These are phyloP conservation scores for Coprinopsis sp. DNA, from an alignment of 768 basidiomycete species.

Conservation along the genomic window DNA sequence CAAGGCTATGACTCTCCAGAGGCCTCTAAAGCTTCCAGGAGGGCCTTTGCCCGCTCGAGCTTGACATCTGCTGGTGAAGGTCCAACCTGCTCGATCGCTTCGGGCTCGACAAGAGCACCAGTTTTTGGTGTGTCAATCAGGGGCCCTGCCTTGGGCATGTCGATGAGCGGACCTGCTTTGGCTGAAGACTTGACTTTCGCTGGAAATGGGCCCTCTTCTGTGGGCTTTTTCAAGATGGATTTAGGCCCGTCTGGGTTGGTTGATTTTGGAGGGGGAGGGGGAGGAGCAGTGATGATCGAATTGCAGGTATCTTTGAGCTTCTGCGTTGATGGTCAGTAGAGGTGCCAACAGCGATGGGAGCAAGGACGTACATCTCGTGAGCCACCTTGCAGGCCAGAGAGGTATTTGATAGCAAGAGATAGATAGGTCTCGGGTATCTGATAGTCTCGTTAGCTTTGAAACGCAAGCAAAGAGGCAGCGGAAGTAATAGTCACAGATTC, in stretches of 20 bases:
- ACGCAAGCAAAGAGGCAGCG: not conserved
- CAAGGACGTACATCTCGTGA: not conserved
- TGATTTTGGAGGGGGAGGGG: not conserved
- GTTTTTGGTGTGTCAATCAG: no score
- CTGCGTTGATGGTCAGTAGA: not conserved
- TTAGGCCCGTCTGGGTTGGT: not conserved
- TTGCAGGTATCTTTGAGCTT: constrained; percentile 5
- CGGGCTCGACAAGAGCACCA: constrained; percentile 2
- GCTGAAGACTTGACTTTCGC: no score
- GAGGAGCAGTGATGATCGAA: not conserved
- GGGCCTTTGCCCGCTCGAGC: not conserved
- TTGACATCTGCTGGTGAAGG: not conserved
- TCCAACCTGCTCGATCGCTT: not conserved
- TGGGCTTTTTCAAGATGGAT: not conserved
- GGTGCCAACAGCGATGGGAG: not conserved
- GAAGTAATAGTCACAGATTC: constrained; percentile 30
- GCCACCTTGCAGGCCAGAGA: not conserved
- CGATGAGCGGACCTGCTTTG: no score
- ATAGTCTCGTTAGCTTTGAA: no score
- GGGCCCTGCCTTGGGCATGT: no score
- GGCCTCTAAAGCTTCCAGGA: not conserved
- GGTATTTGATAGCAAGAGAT: not conserved
- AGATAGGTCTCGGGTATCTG: not conserved
- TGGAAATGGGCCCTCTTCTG: not conserved
- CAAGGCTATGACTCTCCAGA: not conserved